phyloP scores from a whole-genome alignment of 768 basidiomycete genomes.

The Brasilioporus rufonigricans region DNA sequence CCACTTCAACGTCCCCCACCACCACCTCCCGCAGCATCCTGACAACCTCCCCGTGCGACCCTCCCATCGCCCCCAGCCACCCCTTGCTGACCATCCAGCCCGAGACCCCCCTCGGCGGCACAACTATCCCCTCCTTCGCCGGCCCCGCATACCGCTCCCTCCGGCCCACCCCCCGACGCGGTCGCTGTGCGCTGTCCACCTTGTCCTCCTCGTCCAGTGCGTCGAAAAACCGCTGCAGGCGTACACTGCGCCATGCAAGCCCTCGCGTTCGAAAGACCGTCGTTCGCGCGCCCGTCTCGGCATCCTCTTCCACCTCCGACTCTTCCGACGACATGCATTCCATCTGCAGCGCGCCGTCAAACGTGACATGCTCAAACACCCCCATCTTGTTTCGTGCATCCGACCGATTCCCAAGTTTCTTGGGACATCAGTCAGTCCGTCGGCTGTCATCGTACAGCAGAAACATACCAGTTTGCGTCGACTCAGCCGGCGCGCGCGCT shows the following conservation, averaged over 20 bases:
- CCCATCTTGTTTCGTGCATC: slow-evolving; percentile 54
- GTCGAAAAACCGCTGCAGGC: slow-evolving; percentile 58
- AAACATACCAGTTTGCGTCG: slow-evolving; percentile 61
- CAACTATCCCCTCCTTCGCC: slow-evolving; percentile 50
- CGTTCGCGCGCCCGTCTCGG: slow-evolving; percentile 26
- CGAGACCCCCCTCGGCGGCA: slow-evolving; percentile 64
- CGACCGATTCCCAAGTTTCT: slow-evolving; percentile 71
- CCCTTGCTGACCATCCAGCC: slow-evolving; percentile 76
- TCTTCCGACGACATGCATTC: slow-evolving; percentile 86
- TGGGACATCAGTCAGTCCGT: background rate
- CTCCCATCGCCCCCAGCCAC: slow-evolving; percentile 50
- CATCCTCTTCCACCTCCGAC: slow-evolving; percentile 52
- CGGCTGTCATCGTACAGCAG: no score
- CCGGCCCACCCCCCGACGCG: slow-evolving; percentile 58
- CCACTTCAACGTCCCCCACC: slow-evolving; percentile 52
- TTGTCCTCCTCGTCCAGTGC: slow-evolving; percentile 58
- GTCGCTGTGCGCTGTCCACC: slow-evolving; percentile 42
- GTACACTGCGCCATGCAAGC: slow-evolving; percentile 64
- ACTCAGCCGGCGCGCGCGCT: slow-evolving; percentile 55
- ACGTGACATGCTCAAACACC: slow-evolving; percentile 57
- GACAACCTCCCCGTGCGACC: slow-evolving; percentile 46
- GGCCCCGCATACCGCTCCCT: slow-evolving; percentile 53
- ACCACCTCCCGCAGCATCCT: slow-evolving; percentile 42
- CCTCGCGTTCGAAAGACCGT: slow-evolving; percentile 54
- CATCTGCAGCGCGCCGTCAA: slow-evolving; percentile 66